Percentiles rank a stretch among this genome's conserved stretches.
Conservation (phyloP, 2,329 filamentous ascomycete genomes). For the Ophiostoma sp. region DNA sequence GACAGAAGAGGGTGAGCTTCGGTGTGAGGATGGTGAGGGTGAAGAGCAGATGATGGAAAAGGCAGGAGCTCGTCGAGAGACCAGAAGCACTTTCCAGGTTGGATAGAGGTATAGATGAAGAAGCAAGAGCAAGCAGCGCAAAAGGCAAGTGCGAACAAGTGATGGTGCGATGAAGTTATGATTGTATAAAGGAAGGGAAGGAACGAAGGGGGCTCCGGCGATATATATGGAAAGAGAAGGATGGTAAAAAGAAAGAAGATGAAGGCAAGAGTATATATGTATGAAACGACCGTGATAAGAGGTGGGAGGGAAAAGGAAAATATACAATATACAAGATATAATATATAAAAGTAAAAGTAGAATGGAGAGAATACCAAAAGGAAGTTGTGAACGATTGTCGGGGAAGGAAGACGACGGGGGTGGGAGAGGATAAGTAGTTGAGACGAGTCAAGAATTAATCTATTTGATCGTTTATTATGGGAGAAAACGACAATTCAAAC, state of each 20-base stretch:
- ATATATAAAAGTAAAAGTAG: background rate
- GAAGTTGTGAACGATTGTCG: background rate
- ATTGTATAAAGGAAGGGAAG: constrained; percentile 14
- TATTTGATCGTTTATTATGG: background rate
- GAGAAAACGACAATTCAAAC: too few relatives aligned
- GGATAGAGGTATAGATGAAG: constrained; percentile 2
- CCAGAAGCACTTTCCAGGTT: constrained; percentile 24
- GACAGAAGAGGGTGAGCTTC: too few relatives aligned
- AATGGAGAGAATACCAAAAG: constrained; percentile 5
- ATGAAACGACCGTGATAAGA: constrained; percentile 20
- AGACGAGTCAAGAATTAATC: background rate
- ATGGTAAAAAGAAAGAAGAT: constrained; percentile 16
- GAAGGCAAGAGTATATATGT: constrained; percentile 17
- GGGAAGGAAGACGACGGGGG: constrained; percentile 1
- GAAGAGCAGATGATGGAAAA: constrained; percentile 18
- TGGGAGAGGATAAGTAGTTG: background rate
- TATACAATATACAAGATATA: background rate
- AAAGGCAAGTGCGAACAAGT: constrained; percentile 18
- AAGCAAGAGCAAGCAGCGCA: constrained; percentile 18
- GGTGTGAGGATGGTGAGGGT: background rate
- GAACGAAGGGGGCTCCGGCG: constrained; percentile 15
- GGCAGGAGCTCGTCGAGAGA: constrained; percentile 20
- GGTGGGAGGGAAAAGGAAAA: constrained; percentile 8
- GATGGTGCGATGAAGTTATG: constrained; percentile 12
- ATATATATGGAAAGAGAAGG: constrained; percentile 11